phyloP scores from a whole-genome alignment of 2,329 filamentous ascomycete genomes.

The Fusarium phyllophilum region DNA sequence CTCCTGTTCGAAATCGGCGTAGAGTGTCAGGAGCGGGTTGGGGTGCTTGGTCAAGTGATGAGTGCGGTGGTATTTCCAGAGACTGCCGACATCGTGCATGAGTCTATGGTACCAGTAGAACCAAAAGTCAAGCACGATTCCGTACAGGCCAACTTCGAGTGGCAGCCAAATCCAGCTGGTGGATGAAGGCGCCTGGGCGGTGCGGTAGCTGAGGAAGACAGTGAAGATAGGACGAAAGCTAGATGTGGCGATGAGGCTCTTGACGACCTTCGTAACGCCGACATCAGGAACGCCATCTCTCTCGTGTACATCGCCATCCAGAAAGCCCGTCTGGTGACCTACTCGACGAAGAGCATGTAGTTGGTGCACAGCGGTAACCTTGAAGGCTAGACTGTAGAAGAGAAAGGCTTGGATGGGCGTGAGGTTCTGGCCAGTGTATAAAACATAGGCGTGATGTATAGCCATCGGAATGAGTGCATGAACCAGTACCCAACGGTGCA shows the following conservation, averaged over 20 bases:
- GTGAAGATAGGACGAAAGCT: background rate
- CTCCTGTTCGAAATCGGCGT: slow-evolving; percentile 22
- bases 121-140: slow-evolving; percentile 23
- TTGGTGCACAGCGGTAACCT: background rate
- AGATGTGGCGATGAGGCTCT: background rate
- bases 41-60: slow-evolving; percentile 25
- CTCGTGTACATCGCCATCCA: background rate
- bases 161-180: background rate
- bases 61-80: slow-evolving; percentile 25
- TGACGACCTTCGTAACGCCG: background rate
- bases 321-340: background rate
- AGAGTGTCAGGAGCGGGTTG: slow-evolving; percentile 11
- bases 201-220: background rate
- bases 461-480: background rate
- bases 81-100: slow-evolving; percentile 17
- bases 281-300: background rate
- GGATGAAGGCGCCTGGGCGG: background rate
- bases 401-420: background rate
- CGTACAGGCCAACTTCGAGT: slow-evolving; percentile 8
- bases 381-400: background rate
- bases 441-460: background rate
- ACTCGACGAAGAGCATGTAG: background rate
- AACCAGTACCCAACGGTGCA: background rate
- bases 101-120: slow-evolving; percentile 23
- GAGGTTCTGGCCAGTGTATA: background rate